phyloP scores from a whole-genome alignment of 208 protist species.

The Jaenimonas drosophilae region DNA sequence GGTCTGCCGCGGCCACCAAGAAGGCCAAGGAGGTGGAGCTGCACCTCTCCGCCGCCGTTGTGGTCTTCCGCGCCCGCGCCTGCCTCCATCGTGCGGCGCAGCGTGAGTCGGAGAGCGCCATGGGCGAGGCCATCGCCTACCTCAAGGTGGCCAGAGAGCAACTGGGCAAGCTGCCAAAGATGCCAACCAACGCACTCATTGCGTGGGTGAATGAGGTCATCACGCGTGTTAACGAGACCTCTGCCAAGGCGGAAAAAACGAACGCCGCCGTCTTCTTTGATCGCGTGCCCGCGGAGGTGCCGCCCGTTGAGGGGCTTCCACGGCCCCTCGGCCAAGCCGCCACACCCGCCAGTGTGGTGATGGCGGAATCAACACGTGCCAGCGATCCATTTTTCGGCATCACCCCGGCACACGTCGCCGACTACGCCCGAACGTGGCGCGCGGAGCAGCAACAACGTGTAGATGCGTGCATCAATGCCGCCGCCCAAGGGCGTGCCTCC shows the following conservation, averaged over 20 bases:
- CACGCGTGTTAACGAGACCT: conserved; percentile 36
- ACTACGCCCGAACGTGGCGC: conserved; percentile 32
- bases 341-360: conserved; percentile 33
- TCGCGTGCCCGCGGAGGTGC: conserved; percentile 60
- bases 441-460: conserved; percentile 47
- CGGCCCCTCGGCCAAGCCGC: conserved; percentile 51
- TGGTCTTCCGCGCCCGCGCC: conserved; percentile 55
- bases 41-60: conserved; percentile 21
- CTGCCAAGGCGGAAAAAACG: conserved; percentile 46
- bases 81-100: conserved; percentile 54
- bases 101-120: conserved; percentile 24
- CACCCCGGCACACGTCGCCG: conserved; percentile 61
- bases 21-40: conserved; percentile 40
- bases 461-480: conserved; percentile 25
- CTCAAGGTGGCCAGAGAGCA: conserved; percentile 50
- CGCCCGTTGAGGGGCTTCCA: conserved; percentile 35
- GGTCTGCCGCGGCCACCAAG: conserved; percentile 14
- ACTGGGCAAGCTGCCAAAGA: conserved; percentile 37
- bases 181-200: conserved; percentile 25
- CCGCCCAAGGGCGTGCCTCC: conserved; percentile 17
- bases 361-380: conserved; percentile 43
- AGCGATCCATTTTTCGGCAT: conserved; percentile 86
- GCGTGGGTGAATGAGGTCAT: conserved; percentile 62
- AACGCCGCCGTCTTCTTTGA: conserved; percentile 77
- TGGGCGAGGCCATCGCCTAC: conserved; percentile 62